Conservation (phyloP, 1,284 basidiomycete genomes). For the Cutaneotrichosporon cavernicola region DNA sequence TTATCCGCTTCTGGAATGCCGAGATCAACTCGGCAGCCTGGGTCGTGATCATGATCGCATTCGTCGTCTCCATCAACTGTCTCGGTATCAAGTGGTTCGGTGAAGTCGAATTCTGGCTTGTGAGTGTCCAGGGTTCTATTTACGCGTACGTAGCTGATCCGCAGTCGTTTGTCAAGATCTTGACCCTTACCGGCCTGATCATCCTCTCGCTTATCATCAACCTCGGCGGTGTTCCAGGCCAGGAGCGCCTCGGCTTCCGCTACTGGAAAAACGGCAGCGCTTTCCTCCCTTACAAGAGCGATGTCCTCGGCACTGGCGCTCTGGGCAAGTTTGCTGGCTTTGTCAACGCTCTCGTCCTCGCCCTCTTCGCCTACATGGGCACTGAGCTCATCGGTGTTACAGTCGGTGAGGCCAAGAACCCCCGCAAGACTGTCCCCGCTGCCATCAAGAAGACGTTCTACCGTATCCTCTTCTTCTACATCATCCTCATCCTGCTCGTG, state of each 20-base stretch:
- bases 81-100: conserved; percentile 70
- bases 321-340: conserved; percentile 67
- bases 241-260: conserved; percentile 62
- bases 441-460: conserved; percentile 60
- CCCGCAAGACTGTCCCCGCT: conserved; percentile 61
- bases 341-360: conserved; percentile 52
- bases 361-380: conserved; percentile 59
- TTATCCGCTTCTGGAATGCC: conserved; percentile 47
- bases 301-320: conserved; percentile 15
- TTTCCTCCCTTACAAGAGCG: conserved; percentile 32
- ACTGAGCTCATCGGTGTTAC: conserved; percentile 60
- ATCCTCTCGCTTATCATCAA: conserved; percentile 61
- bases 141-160: conserved; percentile 47
- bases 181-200: conserved; percentile 62
- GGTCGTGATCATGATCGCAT: conserved; percentile 50
- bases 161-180: conserved; percentile 58
- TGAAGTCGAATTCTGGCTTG: conserved; percentile 59
- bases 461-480: conserved; percentile 69
- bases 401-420: conserved; percentile 58
- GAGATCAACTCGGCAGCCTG: conserved; percentile 46
- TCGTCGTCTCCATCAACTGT: conserved; percentile 59
- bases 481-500: conserved; percentile 58
- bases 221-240: conserved; percentile 66
- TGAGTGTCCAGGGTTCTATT: conserved; percentile 20
- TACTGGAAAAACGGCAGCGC: conserved; percentile 57